Percentiles rank a stretch among this genome's conserved stretches.
phyloP scores from a whole-genome alignment of 2,329 filamentous ascomycete species.

The Ramichloridium luteum region DNA sequence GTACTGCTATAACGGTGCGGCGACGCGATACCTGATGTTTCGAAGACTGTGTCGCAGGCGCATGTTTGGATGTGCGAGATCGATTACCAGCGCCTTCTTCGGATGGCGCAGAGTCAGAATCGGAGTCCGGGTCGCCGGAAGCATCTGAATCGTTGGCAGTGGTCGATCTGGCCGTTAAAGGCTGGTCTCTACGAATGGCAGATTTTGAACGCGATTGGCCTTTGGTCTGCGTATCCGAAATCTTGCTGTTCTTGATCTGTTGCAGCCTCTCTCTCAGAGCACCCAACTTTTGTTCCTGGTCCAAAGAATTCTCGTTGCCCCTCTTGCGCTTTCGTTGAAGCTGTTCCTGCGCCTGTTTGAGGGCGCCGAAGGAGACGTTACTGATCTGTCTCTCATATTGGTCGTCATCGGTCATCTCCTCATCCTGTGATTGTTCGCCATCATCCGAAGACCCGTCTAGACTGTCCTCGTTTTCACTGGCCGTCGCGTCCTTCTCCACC shows the following conservation, averaged over 20 bases:
- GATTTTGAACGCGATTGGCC: too few relatives aligned
- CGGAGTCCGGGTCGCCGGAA: constrained; percentile 15
- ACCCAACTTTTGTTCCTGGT: constrained; percentile 36
- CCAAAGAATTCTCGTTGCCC: constrained; percentile 24
- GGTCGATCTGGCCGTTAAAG: too few relatives aligned
- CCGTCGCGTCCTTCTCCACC: constrained; percentile 1
- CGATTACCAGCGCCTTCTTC: constrained; percentile 28
- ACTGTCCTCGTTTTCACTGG: constrained; percentile 10
- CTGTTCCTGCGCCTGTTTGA: constrained; percentile 72
- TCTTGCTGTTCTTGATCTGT: constrained; percentile 32
- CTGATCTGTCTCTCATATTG: constrained; percentile 31
- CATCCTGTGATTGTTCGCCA: too few relatives aligned
- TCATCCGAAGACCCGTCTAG: constrained; percentile 15
- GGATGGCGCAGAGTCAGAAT: constrained; percentile 29
- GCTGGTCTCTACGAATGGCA: too few relatives aligned
- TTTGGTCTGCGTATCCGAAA: too few relatives aligned
- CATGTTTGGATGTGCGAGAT: constrained; percentile 66
- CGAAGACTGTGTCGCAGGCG: constrained; percentile 69
- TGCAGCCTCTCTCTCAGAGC: constrained; percentile 33
- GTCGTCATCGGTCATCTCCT: constrained; percentile 21
- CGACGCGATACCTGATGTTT: constrained; percentile 73
- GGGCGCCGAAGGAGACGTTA: constrained; percentile 74
- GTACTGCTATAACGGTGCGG: constrained; percentile 54
- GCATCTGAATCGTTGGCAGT: constrained; percentile 6
- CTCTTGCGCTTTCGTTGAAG: constrained; percentile 39